phyloP scores from a whole-genome alignment of 2,329 filamentous ascomycete species.

The Albophoma yamanashiensis region DNA sequence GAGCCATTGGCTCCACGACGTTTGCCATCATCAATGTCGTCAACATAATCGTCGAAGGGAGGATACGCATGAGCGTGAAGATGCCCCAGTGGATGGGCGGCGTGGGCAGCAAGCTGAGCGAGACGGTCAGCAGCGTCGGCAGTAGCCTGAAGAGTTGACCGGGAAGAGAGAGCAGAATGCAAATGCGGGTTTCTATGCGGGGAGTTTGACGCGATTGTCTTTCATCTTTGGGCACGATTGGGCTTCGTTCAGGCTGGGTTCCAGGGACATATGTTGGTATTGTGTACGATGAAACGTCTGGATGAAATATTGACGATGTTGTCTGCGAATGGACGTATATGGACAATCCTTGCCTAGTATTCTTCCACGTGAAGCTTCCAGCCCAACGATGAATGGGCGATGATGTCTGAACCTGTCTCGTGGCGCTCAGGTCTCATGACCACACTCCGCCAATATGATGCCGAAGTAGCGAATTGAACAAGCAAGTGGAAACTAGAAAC shows the following conservation, averaged over 20 bases:
- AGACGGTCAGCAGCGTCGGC: slow-evolving; percentile 38
- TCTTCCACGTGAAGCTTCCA: background rate
- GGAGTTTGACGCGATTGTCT: background rate
- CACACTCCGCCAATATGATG: background rate
- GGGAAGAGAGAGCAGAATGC: background rate
- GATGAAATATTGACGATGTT: background rate
- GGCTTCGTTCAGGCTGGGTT: background rate
- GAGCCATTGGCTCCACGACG: slow-evolving; percentile 68
- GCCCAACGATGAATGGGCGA: background rate
- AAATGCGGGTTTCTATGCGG: background rate
- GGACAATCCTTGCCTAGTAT: background rate
- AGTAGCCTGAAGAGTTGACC: slow-evolving; percentile 28
- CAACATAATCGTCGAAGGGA: slow-evolving; percentile 78
- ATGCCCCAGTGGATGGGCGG: slow-evolving; percentile 32
- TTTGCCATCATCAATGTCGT: slow-evolving; percentile 79
- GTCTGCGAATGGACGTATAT: background rate
- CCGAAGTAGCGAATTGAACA: background rate
- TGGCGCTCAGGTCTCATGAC: background rate
- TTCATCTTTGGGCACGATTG: background rate
- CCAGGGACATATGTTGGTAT: background rate
- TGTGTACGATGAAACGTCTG: slow-evolving; percentile 9
- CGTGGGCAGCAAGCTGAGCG: slow-evolving; percentile 30
- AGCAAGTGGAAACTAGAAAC: background rate
- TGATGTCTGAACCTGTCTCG: background rate
- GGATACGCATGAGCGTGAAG: slow-evolving; percentile 52